These are phyloP conservation scores for Bolboschoenus planiculmis DNA, from an alignment of 176 grass and related monocot species.

Conservation along the genomic window DNA sequence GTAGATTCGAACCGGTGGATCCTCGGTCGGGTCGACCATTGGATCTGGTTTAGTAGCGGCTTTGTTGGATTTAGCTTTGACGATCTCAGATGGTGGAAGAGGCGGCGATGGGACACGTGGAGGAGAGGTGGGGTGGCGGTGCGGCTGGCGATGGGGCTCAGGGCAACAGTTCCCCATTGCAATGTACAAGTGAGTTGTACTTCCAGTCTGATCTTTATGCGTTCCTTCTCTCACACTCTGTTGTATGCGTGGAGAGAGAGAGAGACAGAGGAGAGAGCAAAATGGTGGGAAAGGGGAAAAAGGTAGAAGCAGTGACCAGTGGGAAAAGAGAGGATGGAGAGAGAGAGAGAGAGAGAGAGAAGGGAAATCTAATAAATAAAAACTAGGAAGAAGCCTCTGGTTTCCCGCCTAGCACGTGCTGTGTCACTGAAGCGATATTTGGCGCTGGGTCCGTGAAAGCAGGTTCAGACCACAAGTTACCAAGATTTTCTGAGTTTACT, in stretches of 20 bases:
- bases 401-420: constrained; percentile 19
- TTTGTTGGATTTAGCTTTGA: not conserved
- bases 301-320: not conserved
- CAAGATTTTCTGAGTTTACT: not conserved
- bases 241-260: not conserved
- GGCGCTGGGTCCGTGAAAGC: not conserved
- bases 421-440: constrained; percentile 2
- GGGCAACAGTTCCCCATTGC: constrained; percentile 23
- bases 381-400: not conserved
- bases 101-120: constrained; percentile 16
- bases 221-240: not conserved
- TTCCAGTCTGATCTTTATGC: not conserved
- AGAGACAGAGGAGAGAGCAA: not conserved
- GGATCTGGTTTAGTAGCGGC: constrained; percentile 7
- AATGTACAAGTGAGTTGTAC: not conserved
- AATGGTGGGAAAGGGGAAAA: not conserved
- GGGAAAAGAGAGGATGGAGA: not conserved
- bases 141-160: constrained; percentile 14
- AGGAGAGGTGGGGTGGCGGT: not conserved
- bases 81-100: not conserved
- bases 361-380: constrained; percentile 13
- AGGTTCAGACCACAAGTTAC: not conserved
- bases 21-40: not conserved
- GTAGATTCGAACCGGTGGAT: constrained; percentile 50
- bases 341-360: not conserved